Evolutionary conservation across 2,329 filamentous ascomycete genomes (phyloP), one percentile per base, ranked within the genome.

Genomic region (Davidsoniella virescens): DNA sequence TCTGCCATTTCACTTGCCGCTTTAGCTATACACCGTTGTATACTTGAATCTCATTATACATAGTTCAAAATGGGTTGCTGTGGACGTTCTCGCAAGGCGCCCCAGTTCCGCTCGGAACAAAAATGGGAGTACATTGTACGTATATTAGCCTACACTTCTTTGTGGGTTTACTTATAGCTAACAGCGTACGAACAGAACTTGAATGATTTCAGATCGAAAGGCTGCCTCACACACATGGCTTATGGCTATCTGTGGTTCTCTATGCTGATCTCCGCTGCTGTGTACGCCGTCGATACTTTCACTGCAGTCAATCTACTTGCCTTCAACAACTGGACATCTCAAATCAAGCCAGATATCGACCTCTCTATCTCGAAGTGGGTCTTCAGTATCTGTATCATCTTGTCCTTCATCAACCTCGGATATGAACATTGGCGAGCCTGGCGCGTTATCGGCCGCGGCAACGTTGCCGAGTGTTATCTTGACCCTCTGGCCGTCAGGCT

Each of bases 71-170:
- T 87, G 83, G 72, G 75, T 57, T 84, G 80, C 61, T 70, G 76
- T 57, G 74, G 76, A 55, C 75, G 78, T 57, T 67, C 73, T 47
- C 70, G 70, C 52, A 82, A 83, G 61, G 63, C 70, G 61, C 73
- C 71, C 56, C 72, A 82, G 55, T 74, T 90, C 55, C 73, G 76
- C 55, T 80, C 84, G 54, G 90, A 95, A 65, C 86, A 92, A 68
- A 84, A 87, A 71, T 96, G 90, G 90, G 85, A 88, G 60, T 94
- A 88, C 63, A 88, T 96, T 62, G 84, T 87, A 68, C 61, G 82
- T 67, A 42, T 16, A 14, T 26, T 8, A 38, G 39, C 10, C 37
- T 53, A n/a, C 47, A 7, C 17, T 9, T 23, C n/a, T 40, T 16
- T 25, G 29, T 14, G 10, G 12, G 8, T 5, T 6, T 16, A 29